Evolutionary conservation across 257 asterid genomes (phyloP).

Genomic region (Ehretia macrophylla): DNA sequence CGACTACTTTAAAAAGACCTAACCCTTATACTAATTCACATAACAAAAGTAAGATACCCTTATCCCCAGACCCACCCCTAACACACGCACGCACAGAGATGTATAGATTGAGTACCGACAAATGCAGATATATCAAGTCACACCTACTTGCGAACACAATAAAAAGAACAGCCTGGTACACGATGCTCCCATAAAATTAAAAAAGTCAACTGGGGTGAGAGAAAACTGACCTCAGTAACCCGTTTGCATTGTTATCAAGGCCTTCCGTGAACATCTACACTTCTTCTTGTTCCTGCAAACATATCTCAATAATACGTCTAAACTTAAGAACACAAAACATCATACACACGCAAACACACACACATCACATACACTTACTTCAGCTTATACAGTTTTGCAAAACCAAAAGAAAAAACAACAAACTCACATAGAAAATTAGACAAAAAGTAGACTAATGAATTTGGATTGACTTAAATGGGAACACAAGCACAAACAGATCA

Average conservation of each 20-base stretch:
- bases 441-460: too few species aligned
- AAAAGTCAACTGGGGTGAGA: background rate
- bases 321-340: background rate
- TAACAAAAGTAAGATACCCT: too few species aligned
- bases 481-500: too few species aligned
- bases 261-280: slow-evolving; percentile 48
- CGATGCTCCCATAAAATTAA: background rate
- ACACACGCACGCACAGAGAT: too few species aligned
- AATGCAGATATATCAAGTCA: too few species aligned
- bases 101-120: too few species aligned
- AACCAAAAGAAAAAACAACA: background rate
- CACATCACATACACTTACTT: background rate
- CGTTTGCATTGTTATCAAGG: slow-evolving; percentile 43
- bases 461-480: too few species aligned
- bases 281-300: slow-evolving; percentile 8
- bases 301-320: background rate
- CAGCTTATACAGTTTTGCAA: too few species aligned
- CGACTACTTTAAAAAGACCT: background rate
- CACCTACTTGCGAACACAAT: too few species aligned
- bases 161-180: background rate
- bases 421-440: too few species aligned
- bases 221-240: slow-evolving; percentile 41
- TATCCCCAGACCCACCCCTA: too few species aligned
- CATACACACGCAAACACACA: too few species aligned
- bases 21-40: background rate